Percentiles rank a stretch among this genome's conserved stretches.
Evolutionary conservation across 2,329 filamentous ascomycete genomes (phyloP).

Genomic region (Trichoderma gracile): DNA sequence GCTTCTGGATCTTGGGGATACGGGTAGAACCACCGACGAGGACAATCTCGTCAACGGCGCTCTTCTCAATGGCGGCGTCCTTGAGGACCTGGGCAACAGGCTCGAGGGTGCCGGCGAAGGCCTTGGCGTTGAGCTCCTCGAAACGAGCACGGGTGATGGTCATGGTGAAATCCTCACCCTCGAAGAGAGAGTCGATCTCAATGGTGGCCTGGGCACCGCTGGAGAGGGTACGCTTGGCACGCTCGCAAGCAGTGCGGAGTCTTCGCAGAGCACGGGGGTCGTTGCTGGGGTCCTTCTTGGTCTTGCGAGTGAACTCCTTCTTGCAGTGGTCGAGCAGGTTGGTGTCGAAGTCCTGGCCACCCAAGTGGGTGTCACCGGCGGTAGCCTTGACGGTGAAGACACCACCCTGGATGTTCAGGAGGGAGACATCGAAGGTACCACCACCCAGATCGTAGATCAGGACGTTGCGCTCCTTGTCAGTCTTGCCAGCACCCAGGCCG

Average conservation of each 20-base stretch:
- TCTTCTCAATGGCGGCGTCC: slow-evolving; percentile 86
- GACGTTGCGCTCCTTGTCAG: slow-evolving; percentile 96
- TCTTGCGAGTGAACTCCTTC: slow-evolving; percentile 78
- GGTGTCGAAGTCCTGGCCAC: slow-evolving; percentile 95
- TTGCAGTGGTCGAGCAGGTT: slow-evolving; percentile 96
- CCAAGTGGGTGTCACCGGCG: slow-evolving; percentile 94
- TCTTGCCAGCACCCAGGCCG: slow-evolving; percentile 92
- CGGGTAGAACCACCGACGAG: slow-evolving; percentile 98
- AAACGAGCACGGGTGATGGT: slow-evolving; percentile 98
- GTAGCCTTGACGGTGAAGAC: slow-evolving; percentile 99
- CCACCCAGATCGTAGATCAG: slow-evolving; percentile 99
- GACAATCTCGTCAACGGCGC: slow-evolving; percentile 94
- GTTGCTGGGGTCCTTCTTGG: slow-evolving; percentile 76
- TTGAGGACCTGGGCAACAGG: slow-evolving; percentile 96
- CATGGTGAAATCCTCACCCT: slow-evolving; percentile 96
- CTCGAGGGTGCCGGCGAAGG: slow-evolving; percentile 89
- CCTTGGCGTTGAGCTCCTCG: slow-evolving; percentile 96
- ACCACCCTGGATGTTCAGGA: slow-evolving; percentile 97
- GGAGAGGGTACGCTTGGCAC: slow-evolving; percentile 98
- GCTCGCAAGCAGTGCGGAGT: slow-evolving; percentile 97
- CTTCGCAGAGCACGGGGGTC: slow-evolving; percentile 92
- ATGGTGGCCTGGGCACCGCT: slow-evolving; percentile 96
- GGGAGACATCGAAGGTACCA: slow-evolving; percentile 99
- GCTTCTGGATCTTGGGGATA: slow-evolving; percentile 99
- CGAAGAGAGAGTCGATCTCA: slow-evolving; percentile 98